These are phyloP conservation scores for Nakaseomyces kungkrabaensis DNA, from an alignment of 1,139 yeast genomes.

Conservation along the genomic window DNA sequence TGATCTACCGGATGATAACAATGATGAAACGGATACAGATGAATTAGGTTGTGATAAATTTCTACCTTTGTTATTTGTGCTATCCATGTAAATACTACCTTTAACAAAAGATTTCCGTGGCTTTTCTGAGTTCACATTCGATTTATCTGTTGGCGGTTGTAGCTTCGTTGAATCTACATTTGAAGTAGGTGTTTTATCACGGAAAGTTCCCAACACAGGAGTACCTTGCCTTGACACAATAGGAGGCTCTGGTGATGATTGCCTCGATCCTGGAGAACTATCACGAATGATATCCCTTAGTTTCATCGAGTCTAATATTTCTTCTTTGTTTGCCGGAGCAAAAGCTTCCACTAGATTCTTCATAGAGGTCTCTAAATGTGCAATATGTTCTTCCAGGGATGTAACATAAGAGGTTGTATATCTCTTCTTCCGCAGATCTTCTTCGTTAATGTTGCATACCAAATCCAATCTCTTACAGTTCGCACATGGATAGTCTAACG, in stretches of 20 bases:
- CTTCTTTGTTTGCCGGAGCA: slow-evolving; percentile 7
- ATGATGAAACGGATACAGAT: slow-evolving; percentile 7
- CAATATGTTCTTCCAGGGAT: slow-evolving; percentile 27
- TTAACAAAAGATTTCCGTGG: slow-evolving; percentile 20
- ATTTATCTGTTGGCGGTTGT: not conserved
- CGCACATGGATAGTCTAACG: slow-evolving; percentile 41
- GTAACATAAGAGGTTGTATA: slow-evolving; percentile 43
- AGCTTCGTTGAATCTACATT: not conserved
- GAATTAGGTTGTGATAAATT: slow-evolving; percentile 5
- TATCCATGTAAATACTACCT: slow-evolving; percentile 28
- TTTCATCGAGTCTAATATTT: slow-evolving; percentile 14
- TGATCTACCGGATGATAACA: slow-evolving; percentile 4
- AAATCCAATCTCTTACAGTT: slow-evolving; percentile 38
- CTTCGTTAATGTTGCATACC: slow-evolving; percentile 41
- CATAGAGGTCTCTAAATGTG: slow-evolving; percentile 23
- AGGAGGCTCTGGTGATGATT: not conserved
- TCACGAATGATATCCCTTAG: slow-evolving; percentile 14
- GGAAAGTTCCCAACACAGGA: slow-evolving; percentile 3
- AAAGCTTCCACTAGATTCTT: slow-evolving; percentile 8
- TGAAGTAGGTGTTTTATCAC: not conserved
- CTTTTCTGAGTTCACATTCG: slow-evolving; percentile 4
- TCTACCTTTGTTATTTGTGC: slow-evolving; percentile 19
- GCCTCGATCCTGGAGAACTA: not conserved
- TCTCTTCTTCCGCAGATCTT: slow-evolving; percentile 45
- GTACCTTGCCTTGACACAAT: no score